Conservation (phyloP, 2,329 filamentous ascomycete species). For the Myriosclerotinia curreyana region DNA sequence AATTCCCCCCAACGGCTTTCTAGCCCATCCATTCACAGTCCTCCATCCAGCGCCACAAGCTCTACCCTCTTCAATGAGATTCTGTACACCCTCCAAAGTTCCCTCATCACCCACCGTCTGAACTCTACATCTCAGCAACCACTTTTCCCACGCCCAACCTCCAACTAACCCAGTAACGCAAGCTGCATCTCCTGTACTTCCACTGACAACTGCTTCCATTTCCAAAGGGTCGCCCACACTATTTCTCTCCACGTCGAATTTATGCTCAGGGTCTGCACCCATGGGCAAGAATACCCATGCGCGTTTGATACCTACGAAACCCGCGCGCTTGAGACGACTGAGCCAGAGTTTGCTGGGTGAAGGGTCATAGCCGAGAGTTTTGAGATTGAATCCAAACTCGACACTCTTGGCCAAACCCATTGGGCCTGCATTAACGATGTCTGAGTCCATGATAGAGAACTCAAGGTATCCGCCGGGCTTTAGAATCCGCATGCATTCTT, state of each 20-base stretch:
- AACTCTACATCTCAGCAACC: constrained; percentile 83
- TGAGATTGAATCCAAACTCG: constrained; percentile 88
- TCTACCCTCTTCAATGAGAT: constrained; percentile 62
- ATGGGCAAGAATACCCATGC: constrained; percentile 89
- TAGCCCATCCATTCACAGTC: constrained; percentile 60
- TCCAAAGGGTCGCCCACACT: constrained; percentile 46
- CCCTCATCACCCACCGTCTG: constrained; percentile 74
- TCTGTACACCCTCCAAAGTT: constrained; percentile 58
- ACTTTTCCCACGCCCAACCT: constrained; percentile 92
- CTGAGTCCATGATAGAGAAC: constrained; percentile 84
- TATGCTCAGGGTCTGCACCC: constrained; percentile 52
- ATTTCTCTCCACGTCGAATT: constrained; percentile 42
- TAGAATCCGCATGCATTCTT: constrained; percentile 80
- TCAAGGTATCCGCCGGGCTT: constrained; percentile 93
- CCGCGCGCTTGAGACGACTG: constrained; percentile 66
- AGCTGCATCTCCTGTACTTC: constrained; percentile 69
- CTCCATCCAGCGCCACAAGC: constrained; percentile 57
- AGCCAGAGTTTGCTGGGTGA: constrained; percentile 79
- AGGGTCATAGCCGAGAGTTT: constrained; percentile 86
- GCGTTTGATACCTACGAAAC: constrained; percentile 77
- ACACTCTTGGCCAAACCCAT: constrained; percentile 78
- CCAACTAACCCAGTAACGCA: constrained; percentile 78
- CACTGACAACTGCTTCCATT: constrained; percentile 61
- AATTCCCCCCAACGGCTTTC: constrained; percentile 50
- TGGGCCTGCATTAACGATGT: constrained; percentile 81